Evolutionary conservation across 2,329 filamentous ascomycete genomes (phyloP).

Genomic region (Dactylonectria estremocensis): DNA sequence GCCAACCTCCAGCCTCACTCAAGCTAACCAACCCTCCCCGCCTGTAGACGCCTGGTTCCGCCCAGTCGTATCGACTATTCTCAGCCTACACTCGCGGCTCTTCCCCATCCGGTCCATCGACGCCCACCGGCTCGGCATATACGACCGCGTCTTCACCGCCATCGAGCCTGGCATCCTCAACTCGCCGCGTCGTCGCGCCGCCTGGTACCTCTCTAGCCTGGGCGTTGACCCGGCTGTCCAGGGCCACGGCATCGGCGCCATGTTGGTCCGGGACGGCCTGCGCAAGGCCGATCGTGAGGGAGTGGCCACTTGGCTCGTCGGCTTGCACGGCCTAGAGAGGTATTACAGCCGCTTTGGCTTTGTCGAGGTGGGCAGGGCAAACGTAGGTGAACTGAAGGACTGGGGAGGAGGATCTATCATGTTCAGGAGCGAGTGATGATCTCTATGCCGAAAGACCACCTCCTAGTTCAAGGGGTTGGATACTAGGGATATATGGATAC

Average conservation of each 20-base stretch:
- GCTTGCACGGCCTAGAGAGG: constrained; percentile 49
- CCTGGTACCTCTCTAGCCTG: constrained; percentile 56
- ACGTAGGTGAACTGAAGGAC: constrained; percentile 53
- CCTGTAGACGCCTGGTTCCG: constrained; percentile 51
- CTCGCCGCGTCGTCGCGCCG: constrained; percentile 48
- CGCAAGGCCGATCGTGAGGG: constrained; percentile 47
- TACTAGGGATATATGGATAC: too few relatives aligned
- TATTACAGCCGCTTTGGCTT: constrained; percentile 55
- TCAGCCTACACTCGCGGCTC: constrained; percentile 47
- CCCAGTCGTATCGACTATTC: constrained; percentile 44
- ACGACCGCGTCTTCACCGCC: constrained; percentile 46
- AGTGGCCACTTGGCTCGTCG: constrained; percentile 53
- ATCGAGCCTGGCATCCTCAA: constrained; percentile 47
- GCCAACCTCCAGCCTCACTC: not conserved
- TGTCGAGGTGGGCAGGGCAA: constrained; percentile 52
- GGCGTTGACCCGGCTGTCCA: constrained; percentile 52
- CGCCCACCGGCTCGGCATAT: constrained; percentile 38
- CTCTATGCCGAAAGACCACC: not conserved
- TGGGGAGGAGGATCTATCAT: constrained; percentile 57
- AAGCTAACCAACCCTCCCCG: constrained; percentile 1
- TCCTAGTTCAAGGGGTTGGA: not conserved
- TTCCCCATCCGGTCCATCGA: constrained; percentile 45
- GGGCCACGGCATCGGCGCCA: constrained; percentile 51
- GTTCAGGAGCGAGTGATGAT: constrained; percentile 52
- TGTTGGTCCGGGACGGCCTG: constrained; percentile 52